A percentile compares a stretch with the other conserved stretches of the same genome.
These are phyloP conservation scores for Chaetoceros tenuissimus DNA, from an alignment of 108 stramenopile genomes.

Conservation along the genomic window DNA sequence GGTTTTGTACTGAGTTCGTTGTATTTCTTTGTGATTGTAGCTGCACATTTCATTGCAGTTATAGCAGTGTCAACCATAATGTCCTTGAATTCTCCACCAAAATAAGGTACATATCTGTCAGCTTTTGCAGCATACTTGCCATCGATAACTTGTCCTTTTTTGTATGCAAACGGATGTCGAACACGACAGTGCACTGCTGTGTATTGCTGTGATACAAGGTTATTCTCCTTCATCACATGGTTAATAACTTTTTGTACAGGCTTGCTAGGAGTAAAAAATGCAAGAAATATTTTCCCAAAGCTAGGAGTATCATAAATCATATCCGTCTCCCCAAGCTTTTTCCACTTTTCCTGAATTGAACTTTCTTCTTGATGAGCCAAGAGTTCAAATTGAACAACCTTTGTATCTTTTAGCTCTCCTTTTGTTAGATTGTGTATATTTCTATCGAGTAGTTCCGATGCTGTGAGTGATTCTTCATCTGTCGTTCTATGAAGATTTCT, in stretches of 20 bases:
- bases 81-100: not conserved
- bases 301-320: constrained; percentile 23
- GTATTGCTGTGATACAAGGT: constrained; percentile 9
- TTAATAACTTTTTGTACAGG: constrained; percentile 12
- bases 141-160: not conserved
- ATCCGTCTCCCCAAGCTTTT: constrained; percentile 12
- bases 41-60: not conserved
- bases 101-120: not conserved
- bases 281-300: constrained; percentile 36
- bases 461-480: not conserved
- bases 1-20: too few species aligned
- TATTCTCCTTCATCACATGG: not conserved
- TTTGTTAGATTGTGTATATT: constrained; percentile 17
- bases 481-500: not conserved
- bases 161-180: constrained; percentile 26
- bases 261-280: constrained; percentile 35
- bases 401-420: constrained; percentile 9
- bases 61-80: not conserved
- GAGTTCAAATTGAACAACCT: constrained; percentile 36
- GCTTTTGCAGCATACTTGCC: not conserved
- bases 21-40: not conserved
- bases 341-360: constrained; percentile 17
- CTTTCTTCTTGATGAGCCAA: constrained; percentile 40
- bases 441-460: not conserved
- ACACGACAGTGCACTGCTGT: constrained; percentile 50